phyloP scores from a whole-genome alignment of 257 asterid species.

The Echium plantagineum region DNA sequence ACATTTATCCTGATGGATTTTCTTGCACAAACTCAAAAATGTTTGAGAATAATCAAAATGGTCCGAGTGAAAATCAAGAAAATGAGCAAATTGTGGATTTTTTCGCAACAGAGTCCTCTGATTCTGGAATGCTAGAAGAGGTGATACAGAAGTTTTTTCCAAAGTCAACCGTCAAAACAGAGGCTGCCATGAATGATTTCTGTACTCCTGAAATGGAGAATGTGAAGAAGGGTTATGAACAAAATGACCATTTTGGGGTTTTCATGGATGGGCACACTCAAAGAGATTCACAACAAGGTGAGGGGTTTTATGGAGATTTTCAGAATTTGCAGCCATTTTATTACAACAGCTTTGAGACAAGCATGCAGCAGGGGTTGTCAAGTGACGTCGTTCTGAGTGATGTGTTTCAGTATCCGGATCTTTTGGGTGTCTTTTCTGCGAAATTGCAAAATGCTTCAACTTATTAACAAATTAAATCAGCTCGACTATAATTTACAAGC shows the following conservation, averaged over 20 bases:
- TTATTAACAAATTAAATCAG: background rate
- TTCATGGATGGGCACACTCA: slow-evolving; percentile 7
- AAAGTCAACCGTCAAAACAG: slow-evolving; percentile 18
- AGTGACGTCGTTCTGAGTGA: slow-evolving; percentile 16
- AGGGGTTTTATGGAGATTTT: slow-evolving; percentile 9
- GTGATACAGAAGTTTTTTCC: slow-evolving; percentile 40
- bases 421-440: slow-evolving; percentile 20
- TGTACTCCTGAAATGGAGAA: background rate
- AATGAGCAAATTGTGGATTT: slow-evolving; percentile 35
- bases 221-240: slow-evolving; percentile 1
- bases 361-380: slow-evolving; percentile 8
- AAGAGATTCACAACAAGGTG: slow-evolving; percentile 15
- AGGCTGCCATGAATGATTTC: background rate
- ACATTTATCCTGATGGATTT: slow-evolving; percentile 12
- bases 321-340: slow-evolving; percentile 12
- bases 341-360: slow-evolving; percentile 11
- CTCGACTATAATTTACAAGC: too few relatives aligned
- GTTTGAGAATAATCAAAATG: background rate
- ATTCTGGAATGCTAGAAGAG: slow-evolving; percentile 32
- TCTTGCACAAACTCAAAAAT: slow-evolving; percentile 1
- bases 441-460: slow-evolving; percentile 25
- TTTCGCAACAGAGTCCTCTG: slow-evolving; percentile 38
- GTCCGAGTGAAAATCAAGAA: background rate
- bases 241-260: slow-evolving; percentile 7
- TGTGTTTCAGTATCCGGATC: slow-evolving; percentile 20